These are phyloP conservation scores for Starmerella scarabaei DNA, from an alignment of 805 yeast species.

Conservation along the genomic window DNA sequence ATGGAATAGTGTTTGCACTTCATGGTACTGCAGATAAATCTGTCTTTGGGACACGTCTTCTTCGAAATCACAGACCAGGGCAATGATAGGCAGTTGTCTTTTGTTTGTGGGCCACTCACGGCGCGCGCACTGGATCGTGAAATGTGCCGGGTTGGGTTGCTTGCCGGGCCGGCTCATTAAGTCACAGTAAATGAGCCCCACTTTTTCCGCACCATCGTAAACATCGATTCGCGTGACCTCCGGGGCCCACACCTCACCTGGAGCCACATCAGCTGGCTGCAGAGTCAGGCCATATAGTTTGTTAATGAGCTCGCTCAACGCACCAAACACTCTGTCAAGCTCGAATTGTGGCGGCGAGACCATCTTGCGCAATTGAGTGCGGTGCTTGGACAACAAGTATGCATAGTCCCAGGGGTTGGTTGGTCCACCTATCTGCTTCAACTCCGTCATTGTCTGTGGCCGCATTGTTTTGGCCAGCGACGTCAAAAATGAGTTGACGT, in stretches of 20 bases:
- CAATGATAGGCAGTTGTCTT: conserved; percentile 79
- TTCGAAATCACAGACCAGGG: conserved; percentile 71
- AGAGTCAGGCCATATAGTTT: conserved; percentile 65
- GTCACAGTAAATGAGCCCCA: conserved; percentile 81
- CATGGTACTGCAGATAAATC: conserved; percentile 47
- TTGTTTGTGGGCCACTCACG: conserved; percentile 24
- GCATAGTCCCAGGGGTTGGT: conserved; percentile 81
- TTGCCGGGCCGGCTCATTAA: conserved; percentile 66
- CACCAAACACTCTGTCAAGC: conserved; percentile 73
- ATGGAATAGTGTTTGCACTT: conserved; percentile 88
- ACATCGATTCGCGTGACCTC: conserved; percentile 77
- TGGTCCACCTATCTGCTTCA: conserved; percentile 32
- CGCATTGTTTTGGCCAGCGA: conserved; percentile 42
- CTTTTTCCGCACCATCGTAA: conserved; percentile 43
- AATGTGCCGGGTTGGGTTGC: conserved; percentile 83
- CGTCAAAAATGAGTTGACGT: conserved; percentile 56
- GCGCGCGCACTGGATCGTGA: conserved; percentile 90
- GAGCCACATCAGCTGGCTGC: conserved; percentile 45
- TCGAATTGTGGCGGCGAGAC: conserved; percentile 52
- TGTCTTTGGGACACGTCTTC: conserved; percentile 12
- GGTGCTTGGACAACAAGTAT: conserved; percentile 34
- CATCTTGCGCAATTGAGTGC: conserved; percentile 24
- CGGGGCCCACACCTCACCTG: conserved; percentile 79
- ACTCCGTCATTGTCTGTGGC: conserved; percentile 47
- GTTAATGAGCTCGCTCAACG: conserved; percentile 58